Conservation (phyloP, 345 rosid genomes). For the Cardamine occulta region DNA sequence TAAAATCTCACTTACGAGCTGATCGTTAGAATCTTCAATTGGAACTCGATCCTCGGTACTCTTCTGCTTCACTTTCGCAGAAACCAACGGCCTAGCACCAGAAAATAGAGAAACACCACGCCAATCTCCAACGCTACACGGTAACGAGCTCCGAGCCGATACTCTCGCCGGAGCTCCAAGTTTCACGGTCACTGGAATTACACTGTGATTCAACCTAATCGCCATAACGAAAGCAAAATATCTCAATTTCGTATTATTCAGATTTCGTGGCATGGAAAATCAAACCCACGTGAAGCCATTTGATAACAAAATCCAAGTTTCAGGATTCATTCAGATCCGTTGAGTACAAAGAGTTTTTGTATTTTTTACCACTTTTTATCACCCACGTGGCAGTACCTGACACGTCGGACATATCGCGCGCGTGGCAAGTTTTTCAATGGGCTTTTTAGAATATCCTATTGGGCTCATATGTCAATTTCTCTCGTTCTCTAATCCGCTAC, state of each 20-base stretch:
- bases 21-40: conserved; percentile 32
- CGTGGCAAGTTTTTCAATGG: conserved; percentile 12
- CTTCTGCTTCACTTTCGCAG: conserved; percentile 32
- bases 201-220: conserved; percentile 28
- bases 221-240: conserved; percentile 33
- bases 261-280: conserved; percentile 3
- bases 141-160: conserved; percentile 28
- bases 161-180: conserved; percentile 33
- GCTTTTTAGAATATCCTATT: background rate
- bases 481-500: background rate
- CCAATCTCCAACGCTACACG: conserved; percentile 29
- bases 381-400: background rate
- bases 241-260: background rate
- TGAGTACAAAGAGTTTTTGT: conserved; percentile 19
- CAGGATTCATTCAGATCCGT: conserved; percentile 27
- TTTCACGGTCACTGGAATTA: conserved; percentile 32
- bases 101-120: conserved; percentile 31
- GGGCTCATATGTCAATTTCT: background rate
- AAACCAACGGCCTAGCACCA: conserved; percentile 34
- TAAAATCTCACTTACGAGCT: conserved; percentile 41
- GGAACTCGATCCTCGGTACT: conserved; percentile 38
- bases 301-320: background rate
- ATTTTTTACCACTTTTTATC: background rate
- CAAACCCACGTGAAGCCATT: conserved; percentile 35
- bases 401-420: conserved; percentile 4